Evolutionary conservation across 2,329 filamentous ascomycete species (phyloP), one percentile per base, ranked within the genome.

Genomic region (Harringtonia aguacate): DNA sequence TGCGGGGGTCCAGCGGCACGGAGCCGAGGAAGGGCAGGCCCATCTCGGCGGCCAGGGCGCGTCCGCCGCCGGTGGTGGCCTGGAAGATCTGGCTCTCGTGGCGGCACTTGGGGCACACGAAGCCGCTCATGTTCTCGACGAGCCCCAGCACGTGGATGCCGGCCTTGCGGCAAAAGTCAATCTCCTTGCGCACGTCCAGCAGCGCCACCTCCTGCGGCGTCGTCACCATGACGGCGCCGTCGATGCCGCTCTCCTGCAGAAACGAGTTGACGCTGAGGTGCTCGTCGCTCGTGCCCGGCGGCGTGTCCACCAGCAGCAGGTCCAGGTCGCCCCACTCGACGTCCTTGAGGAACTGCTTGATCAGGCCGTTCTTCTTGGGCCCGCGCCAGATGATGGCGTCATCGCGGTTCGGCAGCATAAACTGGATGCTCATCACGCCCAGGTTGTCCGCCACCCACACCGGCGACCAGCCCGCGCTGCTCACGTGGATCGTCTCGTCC

Each of bases 371-470:
- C 75, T 98, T 98, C 75, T 98, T 98, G 3, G 92, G 84, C 0
- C 92, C 92, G 41, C 92, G 77, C 92, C 92, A 98, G 53, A 98
- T 98, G 34, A 98, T 82, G 4, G 92, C 92, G 58, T 95, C 89
- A 61, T 98, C 90, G 38, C 86, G 75, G 56, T 86, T 87, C 0
- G 92, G 92, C 37, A 98, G 71, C 87, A 98, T 94, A 61, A 98
- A 98, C 63, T 98, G 92, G 51, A 98, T 87, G 56, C 84, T 92
- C 90, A 98, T 97, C 41, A 95, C 87, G 2, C 84, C 86, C 4
- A 98, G 70, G 55, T 97, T 98, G 55, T 97, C 92, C 55, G 81
- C 77, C 15, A 95, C 89, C 86, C 89, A 97, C 14, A 97, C 90
- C 0, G 92, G 92, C 58, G 84, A 87, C 92, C 89, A 95, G 3